Evolutionary conservation across 352 stramenopile genomes (phyloP), one percentile per base, ranked within the genome.

Genomic region (Halophytophthora polymorphica): DNA sequence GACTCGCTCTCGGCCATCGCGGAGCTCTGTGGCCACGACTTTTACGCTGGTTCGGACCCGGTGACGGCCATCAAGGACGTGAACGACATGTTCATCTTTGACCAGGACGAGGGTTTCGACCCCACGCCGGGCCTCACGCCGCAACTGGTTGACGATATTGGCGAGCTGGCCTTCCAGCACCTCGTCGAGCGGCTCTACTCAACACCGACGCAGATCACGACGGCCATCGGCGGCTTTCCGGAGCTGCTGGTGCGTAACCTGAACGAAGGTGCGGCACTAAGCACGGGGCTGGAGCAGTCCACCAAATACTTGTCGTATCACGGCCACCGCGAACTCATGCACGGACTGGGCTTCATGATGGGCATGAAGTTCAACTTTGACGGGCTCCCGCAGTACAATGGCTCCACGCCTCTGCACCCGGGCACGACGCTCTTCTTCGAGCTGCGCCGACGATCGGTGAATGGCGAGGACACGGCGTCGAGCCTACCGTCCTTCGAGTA

Each of bases 241-340:
- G 56, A 76, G 33, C 53, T 92, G 25, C 48, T 92, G n/a, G 52
- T 89, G 36, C 63, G 61, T 10, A 88, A 86, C 29, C 69, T 89
- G 39, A 80, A 73, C 25, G 58, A 74, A 45, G 75, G 61, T 6
- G 71, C 74, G 1, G 53, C 58, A 0, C 55, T 62, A 1, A 63
- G 45, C 36, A 66, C 61, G 22, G 62, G 69, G 29, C 53, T 58
- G 0, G 50, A 68, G 13, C 50, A 59, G 17, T 54, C 62, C 6
- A 78, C 68, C 49, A 91, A 88, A 58, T 92, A 88, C 63, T 72
- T 78, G 35, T 90, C 78, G 23, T 92, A 85, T 53, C 82, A 93
- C 54, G 72, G 82, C 36, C 82, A 93, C 42, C 79, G 82, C 38
- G 82, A 93, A 51, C 68, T 93, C 18, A 77, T 93, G 43, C 79